Evolutionary conservation across 192 early-diverging fungal genomes (phyloP), one percentile per base, ranked within the genome.

Genomic region (Podila epicladia): DNA sequence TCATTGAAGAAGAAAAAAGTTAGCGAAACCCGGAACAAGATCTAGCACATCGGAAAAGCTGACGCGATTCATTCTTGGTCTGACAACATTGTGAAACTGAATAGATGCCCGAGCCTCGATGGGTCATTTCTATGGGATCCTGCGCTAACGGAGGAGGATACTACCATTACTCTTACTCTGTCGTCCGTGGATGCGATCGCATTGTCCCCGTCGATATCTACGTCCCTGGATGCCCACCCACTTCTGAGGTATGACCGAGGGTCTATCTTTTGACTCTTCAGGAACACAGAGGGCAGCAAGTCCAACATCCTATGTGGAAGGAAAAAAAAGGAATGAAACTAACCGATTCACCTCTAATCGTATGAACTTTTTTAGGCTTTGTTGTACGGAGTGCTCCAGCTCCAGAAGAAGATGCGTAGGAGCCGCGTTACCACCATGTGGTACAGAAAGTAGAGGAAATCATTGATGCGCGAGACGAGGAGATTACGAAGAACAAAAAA

Each of bases 101-200:
- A 26, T 74, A 94, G 89, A 97, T 99, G 95, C 96, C 97, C 35
- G 95, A 97, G 83, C 97, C 97, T 61, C 93, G 96, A 63, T 99
- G 97, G 97, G 97, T 99, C 22, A 96, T 99, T 65, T 97, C 96
- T n/a, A 99, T 99, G 97, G 97, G 97, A 49, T 94, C 92, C 64
- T 99, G 93, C 68, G 96, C 97, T 38, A 97, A 97, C 83, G 96
- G 96, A 73, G 97, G 97, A 69, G 97, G 97, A 62, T 99, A 99
- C 89, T 99, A 99, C 86, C 97, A 99, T 87, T 99, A 99, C 89
- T 95, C 93, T 57, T 97, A 97, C 84, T 90, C 94, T 69, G 96
- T 97, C 55, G 97, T 98, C 53, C 91, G 97, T 61, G 82, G 97
- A 72, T 99, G 97, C 82, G 97, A 99, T 71, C 91, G 97, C 22